Evolutionary conservation across 2,329 filamentous ascomycete species (phyloP).

Genomic region (Beauveria rudraprayagi): DNA sequence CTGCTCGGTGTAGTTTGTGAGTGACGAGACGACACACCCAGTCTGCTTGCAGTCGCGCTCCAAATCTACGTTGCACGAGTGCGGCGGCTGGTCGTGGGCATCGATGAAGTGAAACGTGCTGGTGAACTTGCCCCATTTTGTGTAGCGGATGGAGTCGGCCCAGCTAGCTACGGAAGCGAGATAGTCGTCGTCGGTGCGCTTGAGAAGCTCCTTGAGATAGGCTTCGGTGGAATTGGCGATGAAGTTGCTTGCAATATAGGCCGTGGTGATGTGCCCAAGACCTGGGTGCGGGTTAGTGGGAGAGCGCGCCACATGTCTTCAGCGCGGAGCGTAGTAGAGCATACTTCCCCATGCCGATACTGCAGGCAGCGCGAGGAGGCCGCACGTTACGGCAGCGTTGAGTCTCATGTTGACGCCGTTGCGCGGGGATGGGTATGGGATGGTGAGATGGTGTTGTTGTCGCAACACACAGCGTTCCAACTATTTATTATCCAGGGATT

Average conservation of each 20-base stretch:
- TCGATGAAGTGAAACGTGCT: constrained; percentile 63
- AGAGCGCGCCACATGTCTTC: neutral
- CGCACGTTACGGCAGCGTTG: neutral
- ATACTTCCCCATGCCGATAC: constrained; percentile 34
- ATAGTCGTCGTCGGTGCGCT: constrained; percentile 47
- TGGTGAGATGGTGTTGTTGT: neutral
- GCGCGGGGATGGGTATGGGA: neutral
- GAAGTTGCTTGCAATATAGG: constrained; percentile 54
- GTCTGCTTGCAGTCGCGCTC: constrained; percentile 52
- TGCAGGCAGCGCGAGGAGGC: constrained; percentile 8
- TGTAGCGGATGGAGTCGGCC: constrained; percentile 60
- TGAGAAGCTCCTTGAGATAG: constrained; percentile 50
- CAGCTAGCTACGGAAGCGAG: constrained; percentile 57
- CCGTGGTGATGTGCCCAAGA: constrained; percentile 58
- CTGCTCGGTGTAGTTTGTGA: constrained; percentile 53
- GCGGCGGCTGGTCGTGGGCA: constrained; percentile 54
- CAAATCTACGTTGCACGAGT: constrained; percentile 47
- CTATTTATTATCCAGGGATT: neutral
- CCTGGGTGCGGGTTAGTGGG: constrained; percentile 27
- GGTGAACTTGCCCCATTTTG: constrained; percentile 52
- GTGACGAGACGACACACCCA: constrained; percentile 55
- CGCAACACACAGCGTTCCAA: neutral
- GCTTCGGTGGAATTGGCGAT: constrained; percentile 46
- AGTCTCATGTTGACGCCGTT: neutral
- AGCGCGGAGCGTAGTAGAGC: constrained; percentile 13